Percentiles rank a stretch among this genome's conserved stretches.
These are phyloP conservation scores for Quercus alba DNA, from an alignment of 306 rosid genomes.

Conservation along the genomic window DNA sequence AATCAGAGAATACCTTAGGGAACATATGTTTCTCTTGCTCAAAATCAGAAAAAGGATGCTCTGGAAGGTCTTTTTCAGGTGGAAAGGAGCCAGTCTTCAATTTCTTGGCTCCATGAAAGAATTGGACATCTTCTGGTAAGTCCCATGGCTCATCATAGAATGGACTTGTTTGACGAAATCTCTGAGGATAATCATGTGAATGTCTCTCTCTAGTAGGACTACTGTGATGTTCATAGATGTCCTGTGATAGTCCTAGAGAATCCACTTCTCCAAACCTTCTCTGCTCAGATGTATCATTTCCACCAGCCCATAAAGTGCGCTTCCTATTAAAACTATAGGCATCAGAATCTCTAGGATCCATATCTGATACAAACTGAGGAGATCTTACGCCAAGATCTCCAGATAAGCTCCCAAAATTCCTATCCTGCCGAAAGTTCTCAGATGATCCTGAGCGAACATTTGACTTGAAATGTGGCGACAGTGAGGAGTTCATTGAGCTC, in stretches of 20 bases:
- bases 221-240: slow-evolving; percentile 43
- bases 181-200: slow-evolving; percentile 45
- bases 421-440: slow-evolving; percentile 47
- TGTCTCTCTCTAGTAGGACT: slow-evolving; percentile 67
- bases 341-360: slow-evolving; percentile 57
- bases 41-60: slow-evolving; percentile 57
- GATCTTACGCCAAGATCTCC: slow-evolving; percentile 47
- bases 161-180: slow-evolving; percentile 45
- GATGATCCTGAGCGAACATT: slow-evolving; percentile 52
- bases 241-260: slow-evolving; percentile 45
- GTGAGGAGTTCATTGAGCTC: slow-evolving; percentile 52
- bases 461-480: slow-evolving; percentile 48
- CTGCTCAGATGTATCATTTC: slow-evolving; percentile 41
- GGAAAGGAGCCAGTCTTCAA: slow-evolving; percentile 53
- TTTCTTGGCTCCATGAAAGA: slow-evolving; percentile 58
- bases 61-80: slow-evolving; percentile 76
- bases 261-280: slow-evolving; percentile 61
- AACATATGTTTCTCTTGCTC: slow-evolving; percentile 58
- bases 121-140: slow-evolving; percentile 54
- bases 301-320: slow-evolving; percentile 51
- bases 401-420: slow-evolving; percentile 36
- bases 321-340: slow-evolving; percentile 45
- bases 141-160: slow-evolving; percentile 63
- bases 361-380: slow-evolving; percentile 44
- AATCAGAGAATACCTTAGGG: slow-evolving; percentile 45